phyloP scores from a whole-genome alignment of 331 rosid species.

The Pyracantha coccinea region DNA sequence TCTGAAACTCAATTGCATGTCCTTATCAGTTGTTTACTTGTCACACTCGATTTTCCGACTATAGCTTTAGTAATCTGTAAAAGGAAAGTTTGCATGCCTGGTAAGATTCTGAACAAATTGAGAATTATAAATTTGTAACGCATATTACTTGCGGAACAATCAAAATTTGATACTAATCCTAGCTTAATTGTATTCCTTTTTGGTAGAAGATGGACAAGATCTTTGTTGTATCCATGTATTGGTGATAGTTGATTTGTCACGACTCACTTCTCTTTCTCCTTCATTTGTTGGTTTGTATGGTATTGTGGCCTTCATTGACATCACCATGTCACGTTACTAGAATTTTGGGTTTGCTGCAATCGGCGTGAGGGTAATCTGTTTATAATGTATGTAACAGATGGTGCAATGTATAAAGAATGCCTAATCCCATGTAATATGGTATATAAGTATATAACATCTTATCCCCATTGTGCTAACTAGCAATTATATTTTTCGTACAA shows the following conservation, averaged over 20 bases:
- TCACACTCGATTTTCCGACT: neutral
- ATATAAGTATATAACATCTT: too few relatives aligned
- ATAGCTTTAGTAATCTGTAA: neutral
- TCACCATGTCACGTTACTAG: neutral
- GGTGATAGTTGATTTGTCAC: neutral
- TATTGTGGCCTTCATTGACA: neutral
- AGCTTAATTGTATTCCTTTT: neutral
- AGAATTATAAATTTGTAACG: neutral
- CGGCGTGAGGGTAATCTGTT: neutral
- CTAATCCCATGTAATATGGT: neutral
- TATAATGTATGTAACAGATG: neutral
- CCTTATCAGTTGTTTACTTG: neutral
- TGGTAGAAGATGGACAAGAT: neutral
- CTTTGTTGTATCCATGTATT: neutral
- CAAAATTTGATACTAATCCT: neutral
- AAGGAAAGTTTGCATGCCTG: neutral
- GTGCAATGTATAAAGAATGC: neutral
- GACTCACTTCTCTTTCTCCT: neutral
- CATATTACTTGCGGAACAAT: neutral
- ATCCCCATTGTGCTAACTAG: neutral
- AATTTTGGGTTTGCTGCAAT: neutral
- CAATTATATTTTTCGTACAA: neutral
- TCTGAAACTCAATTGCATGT: neutral
- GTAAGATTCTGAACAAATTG: neutral
- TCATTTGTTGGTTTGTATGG: neutral